Base-by-base conservation (phyloP, 2,329 filamentous ascomycete species). In the Aspergillus alliaceus region DNA sequence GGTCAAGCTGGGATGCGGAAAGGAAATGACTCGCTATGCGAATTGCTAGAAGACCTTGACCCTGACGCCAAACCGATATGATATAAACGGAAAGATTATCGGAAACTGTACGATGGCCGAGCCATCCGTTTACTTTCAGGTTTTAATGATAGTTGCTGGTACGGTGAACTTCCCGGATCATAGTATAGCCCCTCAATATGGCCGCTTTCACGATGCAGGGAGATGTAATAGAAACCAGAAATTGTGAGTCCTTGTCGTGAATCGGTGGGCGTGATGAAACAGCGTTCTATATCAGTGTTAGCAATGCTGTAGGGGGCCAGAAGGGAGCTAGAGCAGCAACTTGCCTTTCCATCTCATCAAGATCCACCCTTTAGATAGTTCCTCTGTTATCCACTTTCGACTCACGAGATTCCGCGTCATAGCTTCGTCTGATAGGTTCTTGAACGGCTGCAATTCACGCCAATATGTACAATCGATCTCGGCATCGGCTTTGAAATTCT, bases 331-430 rank as follows among this genome's bases (percentile, higher is more conserved):
- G 37, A 35, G 11, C 22, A 46, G n/a, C 15, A 47, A 66, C 69
- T 59, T 59, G 78, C 77, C 79, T 69, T 81, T 81, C 79, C 79
- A 81, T 59, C 79, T 70, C 79, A 81, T 81, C 62, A 81, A 61
- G 48, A 81, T 78, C 78, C 78, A 81, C 25, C 75, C 73, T 56
- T 72, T 70, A 18, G 70, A 72, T 54, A 79, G 53, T 60, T 73
- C 62, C 56, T 75, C 74, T n/a, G 68, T 73, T 20, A 78, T 65
- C 76, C 76, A 79, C 57, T 75, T 75, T 60, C 72, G 73, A 60
- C 75, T 79, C 50, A 79, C 72, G 39, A 79, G 66, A 15, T 72
- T 78, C 57, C 70, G 75, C n/a, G 71, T 72, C 60, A 78, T 74
- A 55, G 79, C 72, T 11, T 77, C 72, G 59, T 79, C 76, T 2